A percentile compares a stretch with the other conserved stretches of the same genome.
Conservation (phyloP, 441 rosid genomes). For the Erodium texanum region DNA sequence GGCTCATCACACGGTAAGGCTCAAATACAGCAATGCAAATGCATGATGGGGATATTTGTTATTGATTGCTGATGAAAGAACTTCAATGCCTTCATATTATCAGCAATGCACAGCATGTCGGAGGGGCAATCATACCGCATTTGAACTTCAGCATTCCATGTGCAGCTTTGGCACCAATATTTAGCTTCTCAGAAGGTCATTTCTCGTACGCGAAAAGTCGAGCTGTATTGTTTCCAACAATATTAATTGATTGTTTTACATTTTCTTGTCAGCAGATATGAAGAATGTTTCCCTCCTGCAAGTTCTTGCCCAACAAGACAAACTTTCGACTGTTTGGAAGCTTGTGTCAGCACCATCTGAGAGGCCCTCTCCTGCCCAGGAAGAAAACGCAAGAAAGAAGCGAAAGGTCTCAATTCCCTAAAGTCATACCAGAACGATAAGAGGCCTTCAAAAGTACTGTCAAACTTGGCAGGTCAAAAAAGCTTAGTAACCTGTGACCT, state of each 20-base stretch:
- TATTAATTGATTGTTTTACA: neutral
- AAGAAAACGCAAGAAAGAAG: slow-evolving; percentile 33
- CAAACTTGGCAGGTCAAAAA: slow-evolving; percentile 10
- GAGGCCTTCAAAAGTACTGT: slow-evolving; percentile 31
- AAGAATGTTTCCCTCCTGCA: slow-evolving; percentile 38
- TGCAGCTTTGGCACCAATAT: slow-evolving; percentile 64
- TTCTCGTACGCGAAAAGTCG: no score
- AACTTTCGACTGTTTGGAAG: slow-evolving; percentile 76
- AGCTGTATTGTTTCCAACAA: no score
- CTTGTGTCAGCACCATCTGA: slow-evolving; percentile 66
- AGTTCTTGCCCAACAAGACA: slow-evolving; percentile 56
- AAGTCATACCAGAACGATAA: slow-evolving; percentile 57
- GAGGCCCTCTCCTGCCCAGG: slow-evolving; percentile 36
- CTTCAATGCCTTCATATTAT: neutral
- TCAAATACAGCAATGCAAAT: no score
- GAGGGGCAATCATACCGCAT: slow-evolving; percentile 78
- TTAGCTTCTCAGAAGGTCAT: slow-evolving; percentile 70
- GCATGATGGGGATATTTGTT: no score
- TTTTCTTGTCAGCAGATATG: slow-evolving; percentile 40
- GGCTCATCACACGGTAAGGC: slow-evolving; percentile 78
- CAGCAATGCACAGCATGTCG: slow-evolving; percentile 93
- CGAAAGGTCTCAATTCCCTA: slow-evolving; percentile 76
- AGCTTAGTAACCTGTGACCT: slow-evolving; percentile 60
- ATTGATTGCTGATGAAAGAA: no score
- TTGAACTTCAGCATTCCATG: slow-evolving; percentile 93